Base-by-base conservation (phyloP, 345 rosid species). In the Aquilaria sinensis region DNA sequence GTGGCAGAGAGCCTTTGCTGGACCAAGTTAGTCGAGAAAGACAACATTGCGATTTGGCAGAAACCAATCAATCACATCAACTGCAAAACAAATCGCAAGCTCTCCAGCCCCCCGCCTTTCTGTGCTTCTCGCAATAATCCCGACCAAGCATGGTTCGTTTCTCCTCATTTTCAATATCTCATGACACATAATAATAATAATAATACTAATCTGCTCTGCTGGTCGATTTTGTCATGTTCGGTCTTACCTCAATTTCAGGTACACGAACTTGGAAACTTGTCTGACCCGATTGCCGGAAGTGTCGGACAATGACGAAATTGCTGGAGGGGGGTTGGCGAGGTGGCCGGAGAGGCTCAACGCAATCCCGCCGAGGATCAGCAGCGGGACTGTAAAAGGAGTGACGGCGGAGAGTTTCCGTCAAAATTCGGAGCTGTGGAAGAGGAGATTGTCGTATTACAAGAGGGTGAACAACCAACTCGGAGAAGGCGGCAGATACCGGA, bases 41-140 rank as follows among this genome's bases (percentile, higher is more conserved):
- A 47, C 13, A 89, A 83, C 49, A 72, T 84, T 71, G 83, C 93
- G 3, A 75, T 86, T 56, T 86, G 89, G 93, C 87, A 77, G 56
- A 86, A 86, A 67, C 84, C 87, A n/a, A 66, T 77, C 15, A 83
- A 83, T 43, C 89, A 86, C 55, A 23, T 83, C 2, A 74, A 80
- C 56, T 84, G 89, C 59, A 73, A 71, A 61, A 56, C 54, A 31
- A 72, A 65, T 51, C 68, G 65, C 47, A 76, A 62, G 45, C 43
- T 41, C 64, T 77, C 71, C 60, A 60, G 12, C n/a, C 84, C 83
- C n/a, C 84, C 83, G 2, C 66, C 53, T 54, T 75, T 86, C 48
- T 86, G 92, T 76, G 43, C 5, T 37, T 69, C 52, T 2, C 55
- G 75, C 30, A 74, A 66, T 12, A 68, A 83, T 47, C 75, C 83